These are phyloP conservation scores for Fusarium bulbicola DNA, from an alignment of 2,329 filamentous ascomycete species.

Conservation along the genomic window DNA sequence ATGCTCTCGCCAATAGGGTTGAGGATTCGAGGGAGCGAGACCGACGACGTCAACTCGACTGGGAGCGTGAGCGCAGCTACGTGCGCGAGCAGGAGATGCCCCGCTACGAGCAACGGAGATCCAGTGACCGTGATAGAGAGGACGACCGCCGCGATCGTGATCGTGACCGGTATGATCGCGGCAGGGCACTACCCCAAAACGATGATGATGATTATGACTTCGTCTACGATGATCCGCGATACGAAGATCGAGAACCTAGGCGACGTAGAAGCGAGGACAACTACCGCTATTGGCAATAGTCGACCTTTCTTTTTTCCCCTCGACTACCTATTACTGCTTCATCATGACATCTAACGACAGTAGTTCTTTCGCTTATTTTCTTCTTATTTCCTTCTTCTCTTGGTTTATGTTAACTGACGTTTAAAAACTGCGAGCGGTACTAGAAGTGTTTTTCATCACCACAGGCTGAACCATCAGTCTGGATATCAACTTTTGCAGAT, in stretches of 20 bases:
- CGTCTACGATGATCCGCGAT: slow-evolving; percentile 43
- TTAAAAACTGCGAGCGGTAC: not conserved
- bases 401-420: not conserved
- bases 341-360: slow-evolving; percentile 23
- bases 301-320: not conserved
- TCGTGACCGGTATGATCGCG: slow-evolving; percentile 29
- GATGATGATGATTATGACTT: slow-evolving; percentile 43
- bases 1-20: slow-evolving; percentile 57
- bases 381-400: not conserved
- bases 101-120: slow-evolving; percentile 37
- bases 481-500: not conserved
- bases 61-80: slow-evolving; percentile 50
- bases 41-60: slow-evolving; percentile 45
- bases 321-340: not conserved
- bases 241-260: slow-evolving; percentile 39
- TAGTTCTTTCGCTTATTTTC: not conserved
- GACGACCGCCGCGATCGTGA: slow-evolving; percentile 12
- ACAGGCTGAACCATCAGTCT: not conserved
- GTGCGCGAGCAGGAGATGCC: slow-evolving; percentile 43
- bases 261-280: slow-evolving; percentile 41
- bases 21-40: slow-evolving; percentile 50
- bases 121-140: slow-evolving; percentile 23
- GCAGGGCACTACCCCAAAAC: slow-evolving; percentile 32
- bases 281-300: slow-evolving; percentile 35
- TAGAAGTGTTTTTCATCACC: not conserved